Percentiles rank a stretch among this genome's conserved stretches.
Conservation (phyloP, 2,329 filamentous ascomycete species). For the Pseudogymnoascus sp. region DNA sequence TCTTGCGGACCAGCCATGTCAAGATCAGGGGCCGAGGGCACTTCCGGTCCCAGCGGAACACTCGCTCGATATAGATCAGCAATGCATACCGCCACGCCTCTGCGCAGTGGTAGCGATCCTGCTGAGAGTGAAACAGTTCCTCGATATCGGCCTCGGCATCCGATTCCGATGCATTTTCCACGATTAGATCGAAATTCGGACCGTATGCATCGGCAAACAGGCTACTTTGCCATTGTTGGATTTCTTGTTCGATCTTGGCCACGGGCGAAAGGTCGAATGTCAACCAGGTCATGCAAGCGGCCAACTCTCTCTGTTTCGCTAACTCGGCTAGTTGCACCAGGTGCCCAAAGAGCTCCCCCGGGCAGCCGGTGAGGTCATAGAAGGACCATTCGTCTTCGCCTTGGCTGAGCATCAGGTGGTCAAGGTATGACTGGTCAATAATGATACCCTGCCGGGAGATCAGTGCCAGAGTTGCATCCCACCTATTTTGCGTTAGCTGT, state of each 20-base stretch:
- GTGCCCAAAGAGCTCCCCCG: conserved; percentile 23
- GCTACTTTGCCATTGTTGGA: conserved; percentile 20
- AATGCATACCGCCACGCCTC: conserved; percentile 31
- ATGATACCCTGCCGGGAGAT: conserved; percentile 27
- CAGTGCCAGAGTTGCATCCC: conserved; percentile 30
- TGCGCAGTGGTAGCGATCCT: conserved; percentile 29
- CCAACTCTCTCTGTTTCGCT: conserved; percentile 26
- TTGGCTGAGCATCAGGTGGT: conserved; percentile 19
- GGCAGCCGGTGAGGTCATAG: conserved; percentile 30
- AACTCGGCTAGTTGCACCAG: conserved; percentile 28
- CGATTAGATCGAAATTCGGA: conserved; percentile 1
- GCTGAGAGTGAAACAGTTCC: conserved; percentile 6
- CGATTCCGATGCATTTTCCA: background rate
- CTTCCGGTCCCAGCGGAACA: conserved; percentile 23
- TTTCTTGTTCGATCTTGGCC: conserved; percentile 18
- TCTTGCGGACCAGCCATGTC: conserved; percentile 24
- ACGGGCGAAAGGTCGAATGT: conserved; percentile 24
- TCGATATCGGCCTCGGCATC: conserved; percentile 14
- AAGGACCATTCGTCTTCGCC: conserved; percentile 25
- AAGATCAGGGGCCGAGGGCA: conserved; percentile 16
- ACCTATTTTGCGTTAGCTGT: conserved; percentile 14
- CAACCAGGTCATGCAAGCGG: conserved; percentile 27
- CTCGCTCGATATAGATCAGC: conserved; percentile 28
- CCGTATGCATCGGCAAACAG: background rate
- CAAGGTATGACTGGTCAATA: conserved; percentile 22